Evolutionary conservation across 768 basidiomycete species (phyloP).

Genomic region (Lactarius sanguifluus): DNA sequence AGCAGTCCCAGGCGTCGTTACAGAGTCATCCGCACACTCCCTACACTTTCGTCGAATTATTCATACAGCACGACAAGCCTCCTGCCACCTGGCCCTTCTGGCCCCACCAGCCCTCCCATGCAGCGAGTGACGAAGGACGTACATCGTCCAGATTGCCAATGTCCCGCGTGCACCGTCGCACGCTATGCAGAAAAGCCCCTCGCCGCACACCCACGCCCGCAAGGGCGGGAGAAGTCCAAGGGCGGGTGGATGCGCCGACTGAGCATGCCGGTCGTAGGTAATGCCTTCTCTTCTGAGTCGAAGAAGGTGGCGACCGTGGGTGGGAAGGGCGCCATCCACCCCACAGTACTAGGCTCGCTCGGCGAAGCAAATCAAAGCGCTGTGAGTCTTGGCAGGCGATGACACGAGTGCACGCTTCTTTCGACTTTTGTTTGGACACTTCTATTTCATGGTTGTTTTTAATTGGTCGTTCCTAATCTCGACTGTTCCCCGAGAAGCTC

Average conservation of each 20-base stretch:
- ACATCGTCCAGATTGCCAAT: slow-evolving; percentile 68
- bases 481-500: background rate
- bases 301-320: slow-evolving; percentile 38
- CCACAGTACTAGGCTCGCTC: slow-evolving; percentile 8
- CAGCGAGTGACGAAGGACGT: slow-evolving; percentile 31
- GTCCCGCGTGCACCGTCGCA: slow-evolving; percentile 58
- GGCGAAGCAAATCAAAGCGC: slow-evolving; percentile 22
- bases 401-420: background rate
- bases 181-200: slow-evolving; percentile 47
- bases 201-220: slow-evolving; percentile 45
- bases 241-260: slow-evolving; percentile 75
- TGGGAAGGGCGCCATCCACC: slow-evolving; percentile 9
- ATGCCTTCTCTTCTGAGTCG: slow-evolving; percentile 58
- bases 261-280: slow-evolving; percentile 66
- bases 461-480: background rate
- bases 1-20: slow-evolving; percentile 23
- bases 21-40: slow-evolving; percentile 14
- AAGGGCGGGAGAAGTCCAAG: slow-evolving; percentile 54
- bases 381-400: slow-evolving; percentile 23
- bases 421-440: background rate
- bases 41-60: slow-evolving; percentile 34
- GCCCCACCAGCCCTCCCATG: slow-evolving; percentile 16
- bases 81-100: slow-evolving; percentile 36
- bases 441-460: background rate
- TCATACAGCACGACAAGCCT: slow-evolving; percentile 48